Conservation (phyloP, 192 early-diverging fungal genomes). For the Podila epicladia region DNA sequence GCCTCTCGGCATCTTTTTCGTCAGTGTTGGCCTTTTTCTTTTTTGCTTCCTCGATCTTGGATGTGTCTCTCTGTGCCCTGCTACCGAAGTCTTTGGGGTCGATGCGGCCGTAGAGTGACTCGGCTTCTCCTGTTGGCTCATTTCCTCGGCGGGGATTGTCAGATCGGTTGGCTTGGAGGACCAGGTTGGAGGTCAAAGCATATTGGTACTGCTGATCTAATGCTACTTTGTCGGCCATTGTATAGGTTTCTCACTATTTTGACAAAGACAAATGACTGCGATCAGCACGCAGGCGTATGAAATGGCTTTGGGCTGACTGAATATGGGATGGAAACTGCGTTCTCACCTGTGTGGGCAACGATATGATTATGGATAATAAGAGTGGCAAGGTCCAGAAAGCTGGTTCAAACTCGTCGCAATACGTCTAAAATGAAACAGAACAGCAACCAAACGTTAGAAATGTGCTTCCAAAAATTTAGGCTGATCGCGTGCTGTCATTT, state of each 20-base stretch:
- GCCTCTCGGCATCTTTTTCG: conserved; percentile 62
- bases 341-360: no score
- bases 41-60: conserved; percentile 70
- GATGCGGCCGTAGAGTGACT: conserved; percentile 89
- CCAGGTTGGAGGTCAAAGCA: conserved; percentile 95
- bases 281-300: no score
- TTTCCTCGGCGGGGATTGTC: conserved; percentile 83
- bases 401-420: no score
- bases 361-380: no score
- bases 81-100: conserved; percentile 88
- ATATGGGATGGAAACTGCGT: no score
- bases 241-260: neutral
- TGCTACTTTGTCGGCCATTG: conserved; percentile 74
- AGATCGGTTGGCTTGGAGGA: conserved; percentile 90
- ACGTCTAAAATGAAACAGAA: no score
- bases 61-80: conserved; percentile 73
- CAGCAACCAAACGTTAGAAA: no score
- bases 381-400: no score
- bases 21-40: conserved; percentile 66
- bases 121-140: conserved; percentile 96
- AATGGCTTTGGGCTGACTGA: no score
- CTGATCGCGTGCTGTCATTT: no score
- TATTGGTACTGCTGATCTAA: conserved; percentile 81
- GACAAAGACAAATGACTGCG: no score
- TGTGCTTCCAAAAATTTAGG: no score